Conservation (phyloP, 2,329 filamentous ascomycete species). For the Mariannaea sp. region DNA sequence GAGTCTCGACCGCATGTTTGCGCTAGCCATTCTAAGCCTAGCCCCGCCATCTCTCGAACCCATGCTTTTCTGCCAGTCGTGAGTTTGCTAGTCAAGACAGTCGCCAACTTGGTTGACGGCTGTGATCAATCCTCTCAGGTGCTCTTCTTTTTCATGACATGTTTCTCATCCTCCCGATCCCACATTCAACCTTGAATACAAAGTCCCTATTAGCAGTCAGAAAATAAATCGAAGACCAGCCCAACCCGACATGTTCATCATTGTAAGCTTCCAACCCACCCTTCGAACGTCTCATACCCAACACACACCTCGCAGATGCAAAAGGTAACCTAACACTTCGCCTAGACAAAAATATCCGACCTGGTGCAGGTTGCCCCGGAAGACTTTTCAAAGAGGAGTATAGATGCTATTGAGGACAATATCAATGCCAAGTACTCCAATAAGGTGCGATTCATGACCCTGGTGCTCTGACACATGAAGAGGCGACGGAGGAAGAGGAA, state of each 20-base stretch:
- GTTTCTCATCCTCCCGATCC: neutral
- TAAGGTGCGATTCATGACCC: conserved; percentile 58
- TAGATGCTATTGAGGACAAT: conserved; percentile 89
- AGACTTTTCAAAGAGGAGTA: conserved; percentile 83
- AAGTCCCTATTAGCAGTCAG: neutral
- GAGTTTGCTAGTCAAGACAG: conserved; percentile 13
- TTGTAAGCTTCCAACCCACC: conserved; percentile 44
- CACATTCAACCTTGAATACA: neutral
- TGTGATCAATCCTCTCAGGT: conserved; percentile 7
- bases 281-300: neutral
- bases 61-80: conserved; percentile 34
- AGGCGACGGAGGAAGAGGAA: neutral
- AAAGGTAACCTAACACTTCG: conserved; percentile 23
- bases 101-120: conserved; percentile 3
- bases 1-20: neutral
- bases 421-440: conserved; percentile 98
- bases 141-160: conserved; percentile 2
- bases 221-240: neutral
- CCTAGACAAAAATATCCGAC: conserved; percentile 88
- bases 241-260: conserved; percentile 57
- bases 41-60: neutral
- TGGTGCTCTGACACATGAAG: neutral
- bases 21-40: conserved; percentile 6
- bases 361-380: conserved; percentile 89
- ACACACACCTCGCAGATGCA: conserved; percentile 8